Conservation (phyloP, 352 stramenopile species). For the Globisporangium nagaii region DNA sequence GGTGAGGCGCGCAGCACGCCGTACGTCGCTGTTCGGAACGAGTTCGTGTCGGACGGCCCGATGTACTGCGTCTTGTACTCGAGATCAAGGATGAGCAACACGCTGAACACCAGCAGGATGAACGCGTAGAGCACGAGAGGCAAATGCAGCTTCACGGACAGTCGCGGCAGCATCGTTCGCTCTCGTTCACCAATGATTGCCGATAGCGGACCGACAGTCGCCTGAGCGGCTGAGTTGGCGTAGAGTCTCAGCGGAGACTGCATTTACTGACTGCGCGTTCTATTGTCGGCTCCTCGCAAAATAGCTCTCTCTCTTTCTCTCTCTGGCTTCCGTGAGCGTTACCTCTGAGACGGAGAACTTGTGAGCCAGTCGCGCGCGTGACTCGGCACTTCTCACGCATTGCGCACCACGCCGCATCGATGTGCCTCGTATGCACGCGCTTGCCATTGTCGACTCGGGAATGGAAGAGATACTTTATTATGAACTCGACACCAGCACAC, state of each 20-base stretch:
- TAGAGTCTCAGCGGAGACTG: too few relatives aligned
- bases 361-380: background rate
- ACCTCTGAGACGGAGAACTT: too few relatives aligned
- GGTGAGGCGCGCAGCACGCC: constrained; percentile 1
- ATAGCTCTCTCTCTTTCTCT: too few relatives aligned
- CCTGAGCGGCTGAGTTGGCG: too few relatives aligned
- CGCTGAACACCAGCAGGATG: background rate
- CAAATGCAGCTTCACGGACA: constrained; percentile 1
- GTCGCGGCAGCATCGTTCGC: background rate
- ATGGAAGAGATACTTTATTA: background rate
- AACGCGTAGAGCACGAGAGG: background rate
- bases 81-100: constrained; percentile 5
- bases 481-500: background rate
- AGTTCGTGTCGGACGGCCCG: background rate
- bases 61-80: constrained; percentile 7
- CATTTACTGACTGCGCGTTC: too few relatives aligned
- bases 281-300: too few relatives aligned
- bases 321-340: too few relatives aligned
- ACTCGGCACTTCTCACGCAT: background rate
- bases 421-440: too few relatives aligned
- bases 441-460: too few relatives aligned
- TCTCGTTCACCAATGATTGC: too few relatives aligned
- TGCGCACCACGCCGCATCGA: too few relatives aligned
- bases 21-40: constrained; percentile 5
- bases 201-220: too few relatives aligned